These are phyloP conservation scores for Davidsoniella eucalypti DNA, from an alignment of 2,329 filamentous ascomycete genomes.

Conservation along the genomic window DNA sequence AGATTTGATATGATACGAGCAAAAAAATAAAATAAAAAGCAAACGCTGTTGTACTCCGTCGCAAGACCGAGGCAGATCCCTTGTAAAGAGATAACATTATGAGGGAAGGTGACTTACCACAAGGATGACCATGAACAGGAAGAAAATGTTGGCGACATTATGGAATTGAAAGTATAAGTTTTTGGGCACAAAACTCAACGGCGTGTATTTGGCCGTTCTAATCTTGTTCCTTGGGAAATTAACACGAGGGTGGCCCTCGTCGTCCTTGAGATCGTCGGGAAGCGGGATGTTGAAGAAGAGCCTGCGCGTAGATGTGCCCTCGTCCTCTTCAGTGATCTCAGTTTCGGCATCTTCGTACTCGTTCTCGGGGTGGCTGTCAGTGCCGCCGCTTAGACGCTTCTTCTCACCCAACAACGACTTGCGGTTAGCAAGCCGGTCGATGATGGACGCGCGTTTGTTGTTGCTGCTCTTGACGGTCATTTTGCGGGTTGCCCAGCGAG, in stretches of 20 bases:
- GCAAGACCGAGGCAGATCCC: no score
- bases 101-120: conserved; percentile 44
- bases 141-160: conserved; percentile 97
- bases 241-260: conserved; percentile 56
- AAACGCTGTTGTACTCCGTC: background rate
- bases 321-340: conserved; percentile 24
- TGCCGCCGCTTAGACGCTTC: conserved; percentile 34
- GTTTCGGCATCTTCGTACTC: conserved; percentile 23
- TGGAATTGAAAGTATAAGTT: conserved; percentile 97
- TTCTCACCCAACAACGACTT: conserved; percentile 46
- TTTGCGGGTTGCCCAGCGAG: conserved; percentile 93
- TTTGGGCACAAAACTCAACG: conserved; percentile 87
- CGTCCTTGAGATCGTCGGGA: conserved; percentile 57
- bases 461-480: conserved; percentile 57
- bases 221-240: conserved; percentile 87
- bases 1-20: conserved; percentile 7
- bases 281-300: conserved; percentile 80
- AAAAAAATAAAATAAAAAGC: conserved; percentile 3
- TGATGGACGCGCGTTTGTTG: conserved; percentile 67
- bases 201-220: conserved; percentile 91
- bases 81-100: background rate
- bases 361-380: conserved; percentile 20
- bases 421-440: conserved; percentile 53
- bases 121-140: conserved; percentile 89
- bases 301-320: conserved; percentile 28